Percentiles rank a stretch among this genome's conserved stretches.
These are phyloP conservation scores for Podospora appendiculata DNA, from an alignment of 495 filamentous ascomycete genomes.

Conservation along the genomic window DNA sequence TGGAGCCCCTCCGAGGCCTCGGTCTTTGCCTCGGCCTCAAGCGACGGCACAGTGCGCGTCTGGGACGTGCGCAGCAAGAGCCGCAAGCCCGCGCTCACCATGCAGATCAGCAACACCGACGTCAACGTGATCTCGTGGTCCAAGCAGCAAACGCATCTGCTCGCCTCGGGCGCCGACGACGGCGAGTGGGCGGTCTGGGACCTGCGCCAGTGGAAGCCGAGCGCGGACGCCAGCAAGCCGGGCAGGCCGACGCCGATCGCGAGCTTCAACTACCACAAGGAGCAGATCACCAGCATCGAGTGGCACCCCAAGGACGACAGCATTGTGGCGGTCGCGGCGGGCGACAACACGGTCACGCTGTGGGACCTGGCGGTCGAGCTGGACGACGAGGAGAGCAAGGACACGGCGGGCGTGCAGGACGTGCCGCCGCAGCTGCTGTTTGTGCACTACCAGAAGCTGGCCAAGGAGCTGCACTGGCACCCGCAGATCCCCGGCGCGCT, in stretches of 20 bases:
- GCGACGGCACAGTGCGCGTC: slow-evolving; percentile 88
- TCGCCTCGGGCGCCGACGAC: slow-evolving; percentile 90
- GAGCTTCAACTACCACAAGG: slow-evolving; percentile 86
- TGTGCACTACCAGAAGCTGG: slow-evolving; percentile 88
- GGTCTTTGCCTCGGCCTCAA: slow-evolving; percentile 88
- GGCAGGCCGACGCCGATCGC: slow-evolving; percentile 66
- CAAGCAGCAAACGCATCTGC: slow-evolving; percentile 71
- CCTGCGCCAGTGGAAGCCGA: slow-evolving; percentile 84
- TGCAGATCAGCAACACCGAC: slow-evolving; percentile 74
- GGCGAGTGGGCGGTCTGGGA: slow-evolving; percentile 97
- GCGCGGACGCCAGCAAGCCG: slow-evolving; percentile 23
- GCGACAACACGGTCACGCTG: slow-evolving; percentile 87
- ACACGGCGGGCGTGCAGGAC: slow-evolving; percentile 77
- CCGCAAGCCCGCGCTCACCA: slow-evolving; percentile 73
- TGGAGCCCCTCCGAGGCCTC: slow-evolving; percentile 89
- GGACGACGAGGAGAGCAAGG: slow-evolving; percentile 91
- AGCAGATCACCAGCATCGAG: slow-evolving; percentile 91
- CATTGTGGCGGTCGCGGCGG: slow-evolving; percentile 85
- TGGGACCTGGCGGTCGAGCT: slow-evolving; percentile 97
- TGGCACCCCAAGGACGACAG: slow-evolving; percentile 97
- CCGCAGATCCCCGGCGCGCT: slow-evolving; percentile 88
- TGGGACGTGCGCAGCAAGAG: slow-evolving; percentile 92
- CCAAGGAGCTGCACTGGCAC: slow-evolving; percentile 97
- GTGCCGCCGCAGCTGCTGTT: slow-evolving; percentile 93
- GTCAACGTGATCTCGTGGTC: slow-evolving; percentile 98